Evolutionary conservation across 139 green algal genomes (phyloP).

Genomic region (Auxenochlorella pyrenoidosa): DNA sequence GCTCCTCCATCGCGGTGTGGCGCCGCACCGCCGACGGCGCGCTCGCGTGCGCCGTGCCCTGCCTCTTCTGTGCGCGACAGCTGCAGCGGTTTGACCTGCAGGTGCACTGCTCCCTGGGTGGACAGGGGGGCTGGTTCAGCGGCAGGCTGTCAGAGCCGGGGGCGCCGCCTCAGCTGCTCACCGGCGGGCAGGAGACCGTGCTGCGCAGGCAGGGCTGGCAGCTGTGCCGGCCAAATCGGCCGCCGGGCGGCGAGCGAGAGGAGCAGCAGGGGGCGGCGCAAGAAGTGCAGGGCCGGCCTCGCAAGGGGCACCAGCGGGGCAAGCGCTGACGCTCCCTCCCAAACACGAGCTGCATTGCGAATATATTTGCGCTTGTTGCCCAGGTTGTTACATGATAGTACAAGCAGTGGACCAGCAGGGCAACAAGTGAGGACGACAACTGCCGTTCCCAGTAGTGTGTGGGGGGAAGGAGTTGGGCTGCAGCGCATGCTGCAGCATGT

Average conservation of each 20-base stretch:
- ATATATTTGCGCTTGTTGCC: too few relatives aligned
- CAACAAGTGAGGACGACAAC: too few relatives aligned
- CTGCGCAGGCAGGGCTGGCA: conserved; percentile 19
- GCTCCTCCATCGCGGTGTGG: conserved; percentile 58
- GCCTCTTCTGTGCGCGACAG: conserved; percentile 65
- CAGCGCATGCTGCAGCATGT: neutral
- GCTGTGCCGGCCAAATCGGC: neutral
- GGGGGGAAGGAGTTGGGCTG: too few relatives aligned
- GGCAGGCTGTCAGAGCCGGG: conserved; percentile 52
- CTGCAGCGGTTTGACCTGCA: conserved; percentile 63
- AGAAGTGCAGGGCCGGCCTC: neutral
- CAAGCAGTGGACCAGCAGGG: too few relatives aligned
- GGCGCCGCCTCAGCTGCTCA: conserved; percentile 53
- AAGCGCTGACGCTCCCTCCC: neutral
- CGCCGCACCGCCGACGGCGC: conserved; percentile 62
- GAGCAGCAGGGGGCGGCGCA: neutral
- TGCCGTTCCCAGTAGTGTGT: too few relatives aligned
- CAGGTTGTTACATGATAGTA: too few relatives aligned
- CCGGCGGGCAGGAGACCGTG: conserved; percentile 53
- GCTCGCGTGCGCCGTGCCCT: conserved; percentile 67
- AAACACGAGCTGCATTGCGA: too few relatives aligned
- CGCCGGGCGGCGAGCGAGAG: too few relatives aligned
- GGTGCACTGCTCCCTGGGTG: conserved; percentile 56
- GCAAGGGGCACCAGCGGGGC: neutral
- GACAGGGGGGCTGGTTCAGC: conserved; percentile 49